Percentiles rank a stretch among this genome's conserved stretches.
These are phyloP conservation scores for Leccinellum luteum DNA, from an alignment of 768 basidiomycete genomes.

Conservation along the genomic window DNA sequence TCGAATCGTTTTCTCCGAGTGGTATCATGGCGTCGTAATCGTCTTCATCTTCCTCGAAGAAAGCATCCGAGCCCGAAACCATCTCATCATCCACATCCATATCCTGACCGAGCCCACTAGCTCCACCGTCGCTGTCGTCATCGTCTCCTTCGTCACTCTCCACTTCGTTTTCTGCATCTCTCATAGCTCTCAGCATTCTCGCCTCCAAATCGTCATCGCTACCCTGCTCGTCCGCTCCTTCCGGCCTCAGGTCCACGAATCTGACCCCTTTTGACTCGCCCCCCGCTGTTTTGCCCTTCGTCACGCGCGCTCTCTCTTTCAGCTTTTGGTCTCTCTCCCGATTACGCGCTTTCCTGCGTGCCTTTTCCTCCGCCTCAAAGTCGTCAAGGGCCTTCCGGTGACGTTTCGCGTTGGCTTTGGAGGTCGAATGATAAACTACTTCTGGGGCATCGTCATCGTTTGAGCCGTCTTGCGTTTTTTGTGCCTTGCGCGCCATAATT, in stretches of 20 bases:
- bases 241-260: conserved; percentile 5
- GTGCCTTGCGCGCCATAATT: conserved; percentile 21
- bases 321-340: conserved; percentile 45
- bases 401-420: conserved; percentile 42
- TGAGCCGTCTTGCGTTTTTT: conserved; percentile 11
- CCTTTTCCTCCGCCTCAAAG: conserved; percentile 38
- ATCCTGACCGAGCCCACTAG: conserved; percentile 7
- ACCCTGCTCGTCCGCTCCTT: conserved; percentile 23
- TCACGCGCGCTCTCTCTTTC: conserved; percentile 45
- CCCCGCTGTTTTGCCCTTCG: conserved; percentile 5
- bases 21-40: conserved; percentile 13
- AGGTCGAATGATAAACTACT: conserved; percentile 43
- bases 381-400: conserved; percentile 36
- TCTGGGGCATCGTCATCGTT: conserved; percentile 51
- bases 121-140: conserved; percentile 7
- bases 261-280: conserved; percentile 16
- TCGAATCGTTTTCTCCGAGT: conserved; percentile 4
- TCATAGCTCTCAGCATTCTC: conserved; percentile 30
- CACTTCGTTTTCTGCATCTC: conserved; percentile 25
- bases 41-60: conserved; percentile 14
- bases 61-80: conserved; percentile 14
- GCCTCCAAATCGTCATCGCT: conserved; percentile 23
- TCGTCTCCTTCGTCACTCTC: conserved; percentile 5
- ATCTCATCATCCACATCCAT: conserved; percentile 1
- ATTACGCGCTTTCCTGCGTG: conserved; percentile 44